Base-by-base conservation (phyloP, 2,329 filamentous ascomycete species). In the Colletotrichum orchidophilum region DNA sequence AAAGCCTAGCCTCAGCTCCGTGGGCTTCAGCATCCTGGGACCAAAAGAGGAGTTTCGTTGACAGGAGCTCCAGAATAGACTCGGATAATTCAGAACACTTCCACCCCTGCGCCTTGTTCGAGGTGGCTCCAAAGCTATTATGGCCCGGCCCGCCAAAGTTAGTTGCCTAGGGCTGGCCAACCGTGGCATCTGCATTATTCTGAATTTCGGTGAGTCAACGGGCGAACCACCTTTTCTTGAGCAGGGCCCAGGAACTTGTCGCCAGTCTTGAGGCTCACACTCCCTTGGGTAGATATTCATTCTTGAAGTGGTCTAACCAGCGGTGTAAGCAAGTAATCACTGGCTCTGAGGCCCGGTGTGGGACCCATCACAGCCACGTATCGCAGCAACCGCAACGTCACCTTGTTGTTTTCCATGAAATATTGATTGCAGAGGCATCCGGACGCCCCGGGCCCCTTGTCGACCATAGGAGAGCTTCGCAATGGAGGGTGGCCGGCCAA, bases 311-410 rank as follows among this genome's bases (percentile, higher is more conserved):
- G 31, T n/a, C 27, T 29, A 63, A 71, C 27, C 64, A 68, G 68
- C 64, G 68, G 64, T 71, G 68, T 63, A 71, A 68, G 63, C 50
- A 55, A 52, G 26, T 31, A 46, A 42, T 49, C 54, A 57, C 31
- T 26, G 39, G 39, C 35, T 35, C 29, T 31, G 31, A 57, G 15
- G 27, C 31, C 31, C 50, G 7, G 12, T 26, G 39, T 31, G 39
- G 57, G 24, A 46, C 35, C 57, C 29, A 50, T 50, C 29, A 29
- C 21, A 15, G 24, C 63, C 29, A 53, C 50, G 57, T 67, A 54
- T 52, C 31, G 52, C 12, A 24, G 7, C 59, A 35, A 31, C n/a
- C 31, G 21, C 26, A 21, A 61, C 55, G 27, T 53, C 39, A 62
- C 57, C 50, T 62, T 57, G 42, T 18, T 42, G 42, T 21, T 39